These are phyloP conservation scores for Umbelopsis isabellina DNA, from an alignment of 192 early-diverging fungal species.

Conservation along the genomic window DNA sequence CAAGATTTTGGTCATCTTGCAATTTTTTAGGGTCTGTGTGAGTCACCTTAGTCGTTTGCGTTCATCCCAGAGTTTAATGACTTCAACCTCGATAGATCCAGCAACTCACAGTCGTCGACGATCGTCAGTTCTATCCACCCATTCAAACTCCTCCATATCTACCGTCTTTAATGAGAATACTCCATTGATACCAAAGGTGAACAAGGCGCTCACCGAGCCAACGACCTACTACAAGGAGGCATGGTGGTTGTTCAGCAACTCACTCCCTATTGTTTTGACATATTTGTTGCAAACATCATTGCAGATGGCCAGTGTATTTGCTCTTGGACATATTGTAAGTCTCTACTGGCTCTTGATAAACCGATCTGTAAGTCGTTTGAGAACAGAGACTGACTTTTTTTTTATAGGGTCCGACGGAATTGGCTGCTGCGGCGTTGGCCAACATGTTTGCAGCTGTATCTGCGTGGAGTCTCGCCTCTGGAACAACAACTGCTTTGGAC, in stretches of 20 bases:
- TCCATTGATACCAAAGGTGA: not conserved
- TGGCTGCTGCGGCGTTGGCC: conserved; percentile 71
- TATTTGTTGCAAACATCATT: conserved; percentile 72
- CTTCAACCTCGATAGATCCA: conserved; percentile 4
- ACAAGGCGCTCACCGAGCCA: not conserved
- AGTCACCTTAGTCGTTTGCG: too few relatives aligned
- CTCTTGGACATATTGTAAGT: conserved; percentile 64
- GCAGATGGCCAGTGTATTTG: conserved; percentile 65
- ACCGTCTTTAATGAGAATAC: conserved; percentile 3
- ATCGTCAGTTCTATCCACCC: not conserved
- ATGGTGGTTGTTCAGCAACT: conserved; percentile 39
- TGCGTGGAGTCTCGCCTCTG: conserved; percentile 69
- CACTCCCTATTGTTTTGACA: conserved; percentile 58
- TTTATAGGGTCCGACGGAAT: conserved; percentile 53
- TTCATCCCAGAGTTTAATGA: not conserved
- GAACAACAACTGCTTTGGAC: conserved; percentile 74
- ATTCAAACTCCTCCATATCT: not conserved
- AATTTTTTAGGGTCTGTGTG: too few relatives aligned
- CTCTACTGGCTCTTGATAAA: too few relatives aligned
- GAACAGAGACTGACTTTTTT: conserved; percentile 18
- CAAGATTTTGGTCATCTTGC: too few relatives aligned
- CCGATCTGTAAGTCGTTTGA: not conserved
- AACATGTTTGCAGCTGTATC: conserved; percentile 75
- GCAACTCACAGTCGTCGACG: not conserved
- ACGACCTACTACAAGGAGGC: conserved; percentile 9